Base-by-base conservation (phyloP, 2,329 filamentous ascomycete species). In the Ceratocystis eucalypticola region DNA sequence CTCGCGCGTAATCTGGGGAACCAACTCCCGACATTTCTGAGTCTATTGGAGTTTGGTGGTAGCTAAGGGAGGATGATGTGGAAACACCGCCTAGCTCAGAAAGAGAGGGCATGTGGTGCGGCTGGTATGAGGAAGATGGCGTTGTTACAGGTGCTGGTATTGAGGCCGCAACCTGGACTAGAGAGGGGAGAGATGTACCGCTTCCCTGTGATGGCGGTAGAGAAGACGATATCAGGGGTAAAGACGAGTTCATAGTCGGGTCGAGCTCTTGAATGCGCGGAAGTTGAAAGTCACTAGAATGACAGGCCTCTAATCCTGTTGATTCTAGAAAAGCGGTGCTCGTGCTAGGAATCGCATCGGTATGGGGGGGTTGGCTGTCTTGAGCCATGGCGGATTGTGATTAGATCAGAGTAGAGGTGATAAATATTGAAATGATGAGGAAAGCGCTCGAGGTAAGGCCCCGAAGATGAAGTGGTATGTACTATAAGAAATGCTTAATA, bases 11-110 rank as follows among this genome's bases (percentile, higher is more conserved):
- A 22, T 67, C 64, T 33, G 67, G 67, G 30, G 67, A 66, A 8
- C 64, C 67, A 44, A 66, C 48, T 20, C 65, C 67, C 1, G 67
- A 68, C 37, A 65, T 68, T 64, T 68, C 67, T 17, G 67, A 68
- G 25, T 68, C 67, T 44, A 68, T 62, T n/a, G 67, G 61, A 5
- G 64, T 68, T 7, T 68, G 67, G 4, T 50, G 48, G 28, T 61
- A 65, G 46, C 64, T 68, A n/a, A 57, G 61, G 20, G 64, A 65
- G 22, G 67, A 68, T 22, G 67, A 59, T 3, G 64, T 61, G 22
- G 67, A 66, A 3, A 65, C 44, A n/a, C 59, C 41, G 8, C 67
- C 64, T 20, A 68, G 17, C 7, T 68, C 67, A 6, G 48, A 30
- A 57, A 68, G 64, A 30, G 67, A 68, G 1, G 67, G 64, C 12